phyloP scores from a whole-genome alignment of 2,329 filamentous ascomycete species.

The Botrytis hyacinthi region DNA sequence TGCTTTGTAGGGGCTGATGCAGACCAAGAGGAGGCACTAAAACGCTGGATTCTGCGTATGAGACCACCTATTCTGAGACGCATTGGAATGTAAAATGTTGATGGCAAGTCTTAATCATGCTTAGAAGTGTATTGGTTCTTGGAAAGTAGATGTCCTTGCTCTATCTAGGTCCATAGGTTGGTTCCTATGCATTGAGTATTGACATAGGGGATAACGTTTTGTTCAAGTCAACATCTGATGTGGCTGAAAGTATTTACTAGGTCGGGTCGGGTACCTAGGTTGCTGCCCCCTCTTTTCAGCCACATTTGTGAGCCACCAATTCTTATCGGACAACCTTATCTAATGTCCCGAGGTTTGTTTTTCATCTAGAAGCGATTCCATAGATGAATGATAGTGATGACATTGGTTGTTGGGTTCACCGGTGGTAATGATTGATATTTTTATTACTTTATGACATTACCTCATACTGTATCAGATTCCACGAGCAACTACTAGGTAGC shows the following conservation, averaged over 20 bases:
- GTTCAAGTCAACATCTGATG: neutral
- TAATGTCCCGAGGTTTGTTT: neutral
- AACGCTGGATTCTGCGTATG: conserved; percentile 12
- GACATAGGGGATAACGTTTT: neutral
- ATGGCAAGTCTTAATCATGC: neutral
- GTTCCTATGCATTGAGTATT: neutral
- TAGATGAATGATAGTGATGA: neutral
- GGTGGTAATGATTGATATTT: neutral
- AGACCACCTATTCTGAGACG: conserved; percentile 15
- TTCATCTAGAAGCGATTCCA: neutral
- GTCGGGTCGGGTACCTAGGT: too few species aligned
- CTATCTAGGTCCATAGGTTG: neutral
- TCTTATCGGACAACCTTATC: conserved; percentile 3
- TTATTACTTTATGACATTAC: neutral
- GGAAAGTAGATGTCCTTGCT: neutral
- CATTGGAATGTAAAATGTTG: conserved; percentile 5
- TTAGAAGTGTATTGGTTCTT: neutral
- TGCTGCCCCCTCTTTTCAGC: neutral
- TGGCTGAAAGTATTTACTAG: neutral
- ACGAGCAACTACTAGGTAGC: neutral
- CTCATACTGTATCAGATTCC: neutral
- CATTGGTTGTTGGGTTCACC: neutral
- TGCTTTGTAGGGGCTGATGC: conserved; percentile 27
- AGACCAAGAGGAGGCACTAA: neutral
- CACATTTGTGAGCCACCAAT: neutral